Evolutionary conservation across 371 early-diverging fungal genomes (phyloP), one percentile per base, ranked within the genome.

Genomic region (Syncephalastrum contaminatum): DNA sequence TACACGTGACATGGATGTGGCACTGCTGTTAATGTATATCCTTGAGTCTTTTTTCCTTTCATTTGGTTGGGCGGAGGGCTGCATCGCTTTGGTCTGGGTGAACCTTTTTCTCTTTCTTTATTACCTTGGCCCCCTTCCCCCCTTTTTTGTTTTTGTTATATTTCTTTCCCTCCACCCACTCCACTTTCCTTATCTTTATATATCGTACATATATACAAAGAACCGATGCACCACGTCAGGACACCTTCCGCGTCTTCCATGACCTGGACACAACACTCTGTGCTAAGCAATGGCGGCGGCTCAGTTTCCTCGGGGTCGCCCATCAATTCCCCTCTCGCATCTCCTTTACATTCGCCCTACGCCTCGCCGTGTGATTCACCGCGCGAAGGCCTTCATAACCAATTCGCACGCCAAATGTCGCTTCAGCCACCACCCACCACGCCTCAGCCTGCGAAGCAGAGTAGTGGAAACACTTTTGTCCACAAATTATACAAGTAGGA

Each of bases 401-500:
- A 62, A 43, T 56, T 62, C 41, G 62, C 56, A 8, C 54, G 57
- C 13, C 62, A 62, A 52, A 50, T 62, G 45, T 56, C 64, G 14
- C 58, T 67, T 14, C 73, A 69, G 27, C 64, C 69, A 39, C 67
- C 70, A 45, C 51, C 60, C 19, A 62, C 60, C 19, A 56, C 47
- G 21, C 61, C 54, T 18, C 47, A 55, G 30, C 58, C 58, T 10
- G 44, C 44, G n/a, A 56, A 62, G 40, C 20, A 45, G 16, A 50
- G 58, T 14, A 59, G 47, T 48, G 57, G 57, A 18, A 66, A 63
- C 40, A 63, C 73, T 19, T 66, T 67, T 62, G 66, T 67, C 20
- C 61, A 66, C 30, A 61, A 66, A 44, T 48, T 72, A n/a, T 72
- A 64, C 64, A 68, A 64, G 69, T 66, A 68, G 62, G 48, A 43